Evolutionary conservation across 441 rosid genomes (phyloP).

Genomic region (Rhodomyrtus psidioides): DNA sequence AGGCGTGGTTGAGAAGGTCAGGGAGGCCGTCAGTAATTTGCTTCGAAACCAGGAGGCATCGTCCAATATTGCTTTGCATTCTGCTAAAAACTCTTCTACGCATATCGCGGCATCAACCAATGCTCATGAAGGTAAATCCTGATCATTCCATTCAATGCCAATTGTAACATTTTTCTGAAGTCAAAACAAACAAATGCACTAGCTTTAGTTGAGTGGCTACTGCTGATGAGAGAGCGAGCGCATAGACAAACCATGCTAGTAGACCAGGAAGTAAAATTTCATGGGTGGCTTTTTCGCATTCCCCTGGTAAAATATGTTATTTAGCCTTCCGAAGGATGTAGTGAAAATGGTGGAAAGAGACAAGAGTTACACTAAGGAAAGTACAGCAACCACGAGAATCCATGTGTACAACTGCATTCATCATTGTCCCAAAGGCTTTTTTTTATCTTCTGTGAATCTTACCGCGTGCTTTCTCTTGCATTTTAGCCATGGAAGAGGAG

Average conservation of each 20-base stretch:
- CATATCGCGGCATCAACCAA: slow-evolving; percentile 27
- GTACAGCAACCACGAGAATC: not conserved
- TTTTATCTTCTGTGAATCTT: not conserved
- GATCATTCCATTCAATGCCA: not conserved
- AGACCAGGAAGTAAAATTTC: not conserved
- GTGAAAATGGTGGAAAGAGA: not conserved
- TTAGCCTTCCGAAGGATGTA: not conserved
- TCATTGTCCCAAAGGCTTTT: not conserved
- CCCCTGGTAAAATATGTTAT: not conserved
- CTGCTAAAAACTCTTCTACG: slow-evolving; percentile 21
- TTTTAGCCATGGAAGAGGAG: slow-evolving; percentile 47
- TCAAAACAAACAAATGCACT: not conserved
- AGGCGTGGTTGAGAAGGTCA: slow-evolving; percentile 39
- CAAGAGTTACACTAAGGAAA: not conserved
- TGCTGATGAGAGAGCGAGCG: not conserved
- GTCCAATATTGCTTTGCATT: slow-evolving; percentile 6
- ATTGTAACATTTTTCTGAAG: not conserved
- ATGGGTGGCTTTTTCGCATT: not conserved
- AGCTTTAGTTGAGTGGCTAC: not conserved
- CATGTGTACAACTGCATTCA: not conserved
- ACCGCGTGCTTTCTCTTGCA: not conserved
- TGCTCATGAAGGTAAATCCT: slow-evolving; percentile 39
- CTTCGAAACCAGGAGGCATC: slow-evolving; percentile 23
- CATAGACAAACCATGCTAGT: not conserved
- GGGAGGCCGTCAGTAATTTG: slow-evolving; percentile 46